Evolutionary conservation across 441 rosid species (phyloP).

Genomic region (Gossypium schwendimanii): DNA sequence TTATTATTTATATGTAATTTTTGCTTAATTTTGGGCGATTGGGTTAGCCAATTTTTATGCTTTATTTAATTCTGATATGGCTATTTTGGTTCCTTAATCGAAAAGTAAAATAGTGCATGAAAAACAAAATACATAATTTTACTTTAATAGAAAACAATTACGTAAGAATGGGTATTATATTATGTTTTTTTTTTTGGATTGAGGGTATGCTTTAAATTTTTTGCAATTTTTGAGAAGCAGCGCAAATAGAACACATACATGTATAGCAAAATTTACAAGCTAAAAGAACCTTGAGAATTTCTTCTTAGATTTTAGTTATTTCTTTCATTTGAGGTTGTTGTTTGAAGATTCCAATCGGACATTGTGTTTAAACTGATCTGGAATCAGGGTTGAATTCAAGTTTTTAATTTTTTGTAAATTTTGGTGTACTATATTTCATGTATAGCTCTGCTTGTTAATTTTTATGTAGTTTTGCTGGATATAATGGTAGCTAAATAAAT

Average conservation of each 20-base stretch:
- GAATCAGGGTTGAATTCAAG: neutral
- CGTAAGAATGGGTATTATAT: neutral
- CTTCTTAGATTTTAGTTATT: neutral
- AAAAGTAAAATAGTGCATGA: neutral
- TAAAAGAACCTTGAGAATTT: neutral
- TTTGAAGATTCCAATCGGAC: neutral
- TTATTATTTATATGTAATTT: neutral
- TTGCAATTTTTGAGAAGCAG: neutral
- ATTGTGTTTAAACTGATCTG: neutral
- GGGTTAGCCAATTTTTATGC: neutral
- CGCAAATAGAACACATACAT: neutral
- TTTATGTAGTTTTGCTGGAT: neutral
- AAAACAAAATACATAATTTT: neutral
- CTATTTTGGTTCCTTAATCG: neutral
- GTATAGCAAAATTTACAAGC: neutral
- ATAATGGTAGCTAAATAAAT: neutral
- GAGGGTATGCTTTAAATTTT: neutral
- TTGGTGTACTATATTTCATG: neutral
- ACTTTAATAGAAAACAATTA: neutral
- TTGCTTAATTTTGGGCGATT: neutral
- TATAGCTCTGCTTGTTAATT: neutral
- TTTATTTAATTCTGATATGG: neutral
- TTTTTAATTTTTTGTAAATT: neutral
- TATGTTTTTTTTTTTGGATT: neutral
- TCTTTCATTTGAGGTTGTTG: neutral